These are phyloP conservation scores for Geotrichum citri-aurantii DNA, from an alignment of 1,139 yeast genomes.

Conservation along the genomic window DNA sequence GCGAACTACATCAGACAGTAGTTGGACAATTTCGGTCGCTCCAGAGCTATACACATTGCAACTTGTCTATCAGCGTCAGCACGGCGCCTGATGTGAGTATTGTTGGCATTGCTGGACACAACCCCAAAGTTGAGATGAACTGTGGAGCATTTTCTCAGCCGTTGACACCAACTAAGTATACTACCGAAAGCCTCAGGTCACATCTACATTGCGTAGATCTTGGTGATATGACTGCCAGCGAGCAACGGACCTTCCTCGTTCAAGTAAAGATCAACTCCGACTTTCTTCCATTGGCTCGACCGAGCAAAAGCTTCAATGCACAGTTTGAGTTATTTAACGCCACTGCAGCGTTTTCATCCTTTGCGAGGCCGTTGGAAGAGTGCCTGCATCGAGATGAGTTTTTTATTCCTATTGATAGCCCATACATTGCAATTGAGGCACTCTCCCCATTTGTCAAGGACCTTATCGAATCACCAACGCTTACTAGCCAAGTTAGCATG, in stretches of 20 bases:
- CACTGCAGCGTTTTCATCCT: slow-evolving; percentile 14
- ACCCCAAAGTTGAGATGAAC: neutral
- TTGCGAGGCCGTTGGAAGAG: slow-evolving; percentile 14
- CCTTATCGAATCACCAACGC: slow-evolving; percentile 6
- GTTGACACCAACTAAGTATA: slow-evolving; percentile 1
- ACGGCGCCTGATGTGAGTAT: slow-evolving; percentile 19
- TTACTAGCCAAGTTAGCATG: neutral
- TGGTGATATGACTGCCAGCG: slow-evolving; percentile 23
- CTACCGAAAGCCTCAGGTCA: slow-evolving; percentile 1
- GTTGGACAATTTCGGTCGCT: slow-evolving; percentile 11
- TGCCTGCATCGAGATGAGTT: slow-evolving; percentile 12
- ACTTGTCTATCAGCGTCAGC: slow-evolving; percentile 20
- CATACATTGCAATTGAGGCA: slow-evolving; percentile 9
- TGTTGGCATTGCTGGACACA: slow-evolving; percentile 16
- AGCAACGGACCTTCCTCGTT: slow-evolving; percentile 22
- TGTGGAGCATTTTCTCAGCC: slow-evolving; percentile 1
- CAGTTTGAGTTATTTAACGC: slow-evolving; percentile 12
- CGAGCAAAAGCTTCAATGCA: neutral
- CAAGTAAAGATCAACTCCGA: slow-evolving; percentile 19
- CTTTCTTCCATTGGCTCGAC: slow-evolving; percentile 4
- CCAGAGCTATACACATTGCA: slow-evolving; percentile 16
- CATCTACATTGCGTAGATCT: slow-evolving; percentile 18
- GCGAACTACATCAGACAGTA: slow-evolving; percentile 10
- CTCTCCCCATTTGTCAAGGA: slow-evolving; percentile 11
- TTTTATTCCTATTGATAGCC: slow-evolving; percentile 16